phyloP scores from a whole-genome alignment of 2,329 filamentous ascomycete species.

The Lachnellula suecica region DNA sequence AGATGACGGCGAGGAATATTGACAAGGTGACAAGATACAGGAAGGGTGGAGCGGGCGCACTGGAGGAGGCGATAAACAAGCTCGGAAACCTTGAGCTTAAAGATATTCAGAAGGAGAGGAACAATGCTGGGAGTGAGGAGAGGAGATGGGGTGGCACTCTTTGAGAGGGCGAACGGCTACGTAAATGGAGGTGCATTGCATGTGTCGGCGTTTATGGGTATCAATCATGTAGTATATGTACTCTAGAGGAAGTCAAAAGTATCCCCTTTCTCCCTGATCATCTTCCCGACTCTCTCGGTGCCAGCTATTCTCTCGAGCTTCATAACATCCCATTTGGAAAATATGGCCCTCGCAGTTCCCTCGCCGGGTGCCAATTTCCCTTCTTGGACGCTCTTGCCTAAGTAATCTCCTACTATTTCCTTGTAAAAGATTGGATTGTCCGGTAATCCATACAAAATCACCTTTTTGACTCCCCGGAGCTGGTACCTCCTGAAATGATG shows the following conservation, averaged over 20 bases:
- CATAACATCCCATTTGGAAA: conserved; percentile 86
- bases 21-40: conserved; percentile 80
- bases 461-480: conserved; percentile 74
- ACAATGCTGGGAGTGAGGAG: conserved; percentile 29
- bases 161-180: conserved; percentile 10
- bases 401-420: conserved; percentile 70
- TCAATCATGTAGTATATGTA: conserved; percentile 6
- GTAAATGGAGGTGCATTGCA: conserved; percentile 10
- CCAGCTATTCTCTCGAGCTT: conserved; percentile 88
- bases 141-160: conserved; percentile 31
- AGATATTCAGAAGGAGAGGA: too few species aligned
- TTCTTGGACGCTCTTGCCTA: conserved; percentile 59
- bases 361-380: conserved; percentile 54
- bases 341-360: conserved; percentile 63
- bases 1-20: conserved; percentile 76
- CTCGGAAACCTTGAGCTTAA: conserved; percentile 37
- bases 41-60: conserved; percentile 60
- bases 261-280: conserved; percentile 82
- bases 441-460: conserved; percentile 89
- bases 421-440: conserved; percentile 83
- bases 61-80: conserved; percentile 63
- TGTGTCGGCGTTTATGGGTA: conserved; percentile 14
- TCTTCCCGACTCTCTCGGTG: conserved; percentile 73
- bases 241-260: conserved; percentile 89
- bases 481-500: conserved; percentile 93